Evolutionary conservation across 2,329 filamentous ascomycete genomes (phyloP), one percentile per base, ranked within the genome.

Genomic region (Fusarium sp.): DNA sequence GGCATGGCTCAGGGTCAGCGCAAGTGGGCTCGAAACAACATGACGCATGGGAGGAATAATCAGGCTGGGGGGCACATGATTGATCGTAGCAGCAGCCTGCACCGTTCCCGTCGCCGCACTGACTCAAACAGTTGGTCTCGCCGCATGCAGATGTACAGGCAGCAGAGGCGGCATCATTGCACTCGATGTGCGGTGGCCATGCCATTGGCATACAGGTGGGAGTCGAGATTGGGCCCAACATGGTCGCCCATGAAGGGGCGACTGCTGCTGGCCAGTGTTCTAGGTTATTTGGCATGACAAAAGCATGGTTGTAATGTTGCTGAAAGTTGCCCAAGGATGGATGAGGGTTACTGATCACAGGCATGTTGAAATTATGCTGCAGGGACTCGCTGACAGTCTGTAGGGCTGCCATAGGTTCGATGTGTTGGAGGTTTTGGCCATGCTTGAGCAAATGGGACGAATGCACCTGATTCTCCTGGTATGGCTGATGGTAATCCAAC

Each of bases 71-170:
- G 17, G 64, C 62, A 60, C 76, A 78, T 7, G 71, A 68, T 31
- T 71, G 69, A 48, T 77, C 73, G 25, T 72, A 72, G 52, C 77
- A 79, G 45, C 75, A 74, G 39, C 76, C 68, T 43, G 61, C 72
- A 17, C 69, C 68, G 21, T 69, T 69, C 19, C 59, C 65, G 6
- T 73, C 72, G 37, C 70, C 75, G 44, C 65, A 78, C 38, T 77
- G 67, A 60, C 72, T 75, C 35, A 69, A 65, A 43, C 76, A 77
- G 39, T 65, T 61, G 48, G 44, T 37, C 25, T 57, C 57, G 15
- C 51, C 73, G 49, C 76, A 78, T 11, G 73, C 66, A 15, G 74
- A 76, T 56, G 66, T 71, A 65, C 76, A 77, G 29, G 72, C 70
- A 43, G 71, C 66, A 15, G 75, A 74, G 10, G 66, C 68, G 38